Conservation (phyloP, 2,329 filamentous ascomycete genomes). For the Fusarium acutatum region DNA sequence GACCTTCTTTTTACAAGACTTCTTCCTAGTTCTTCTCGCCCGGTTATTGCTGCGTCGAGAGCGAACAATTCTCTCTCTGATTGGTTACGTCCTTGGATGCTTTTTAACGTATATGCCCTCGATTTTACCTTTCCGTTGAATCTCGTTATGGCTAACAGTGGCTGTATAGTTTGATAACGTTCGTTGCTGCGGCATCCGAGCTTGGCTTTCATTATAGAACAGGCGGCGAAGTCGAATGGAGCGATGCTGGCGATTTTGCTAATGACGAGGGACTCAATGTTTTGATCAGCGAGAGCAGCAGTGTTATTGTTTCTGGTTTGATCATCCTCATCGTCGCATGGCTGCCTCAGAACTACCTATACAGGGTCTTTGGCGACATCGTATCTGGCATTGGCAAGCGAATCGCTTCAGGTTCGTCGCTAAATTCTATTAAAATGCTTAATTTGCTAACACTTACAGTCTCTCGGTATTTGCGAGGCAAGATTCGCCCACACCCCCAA, state of each 20-base stretch:
- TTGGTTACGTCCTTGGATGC: conserved; percentile 33
- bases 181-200: conserved; percentile 43
- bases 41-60: conserved; percentile 39
- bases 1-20: conserved; percentile 41
- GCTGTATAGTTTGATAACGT: conserved; percentile 36
- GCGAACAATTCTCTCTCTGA: conserved; percentile 30
- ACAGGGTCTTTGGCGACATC: conserved; percentile 32
- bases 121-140: neutral
- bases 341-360: conserved; percentile 35
- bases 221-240: conserved; percentile 46
- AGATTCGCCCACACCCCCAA: conserved; percentile 20
- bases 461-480: conserved; percentile 19
- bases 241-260: conserved; percentile 41
- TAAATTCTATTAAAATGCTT: neutral
- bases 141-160: conserved; percentile 11
- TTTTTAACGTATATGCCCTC: conserved; percentile 32
- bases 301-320: conserved; percentile 33
- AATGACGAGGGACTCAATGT: conserved; percentile 44
- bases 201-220: conserved; percentile 45
- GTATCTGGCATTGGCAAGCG: conserved; percentile 24
- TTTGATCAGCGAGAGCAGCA: conserved; percentile 40
- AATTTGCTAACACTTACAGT: conserved; percentile 12
- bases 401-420: conserved; percentile 37
- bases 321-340: conserved; percentile 36
- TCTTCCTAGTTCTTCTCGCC: conserved; percentile 33